Evolutionary conservation across 805 yeast genomes (phyloP), one percentile per base, ranked within the genome.

Genomic region (Wickerhamiella allomyrinae): DNA sequence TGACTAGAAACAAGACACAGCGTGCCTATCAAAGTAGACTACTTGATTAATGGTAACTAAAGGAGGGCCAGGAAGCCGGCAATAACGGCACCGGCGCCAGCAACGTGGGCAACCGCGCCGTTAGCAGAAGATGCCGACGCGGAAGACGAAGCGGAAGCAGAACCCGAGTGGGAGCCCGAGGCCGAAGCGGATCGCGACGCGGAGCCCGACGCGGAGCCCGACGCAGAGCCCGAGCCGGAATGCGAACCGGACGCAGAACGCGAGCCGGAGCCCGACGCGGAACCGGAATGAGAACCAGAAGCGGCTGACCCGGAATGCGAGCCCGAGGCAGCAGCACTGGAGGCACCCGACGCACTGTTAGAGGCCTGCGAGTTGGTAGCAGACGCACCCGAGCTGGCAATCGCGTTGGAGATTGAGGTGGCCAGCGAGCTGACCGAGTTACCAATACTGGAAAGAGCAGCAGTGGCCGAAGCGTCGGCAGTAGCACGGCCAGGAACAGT

Each of bases 41-140:
- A 27, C 8, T 22, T 22, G 24, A 7, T 9, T 25, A 25, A 15
- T 19, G 21, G 14, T n/a, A n/a, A n/a, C 36, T 42, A 50, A 15
- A 51, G 27, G 19, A 49, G 41, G 9, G 49, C 48, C 13, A 45
- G 29, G 20, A 49, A 8, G 14, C 42, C 51, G 14, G 42, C 46
- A 27, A 41, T 36, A 14, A 49, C 2, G n/a, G 48, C 52, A 27
- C 52, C 46, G 13, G 43, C 46, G 4, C 48, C 42, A 11, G 44
- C 20, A 11, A 38, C 43, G 27, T 21, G 23, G 35, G 20, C 22
- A 25, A 13, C 37, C 22, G 41, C 42, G 15, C 31, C 41, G 5
- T 27, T 37, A 5, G 46, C 40, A 25, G 39, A 7, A 23, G 36
- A n/a, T 2, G 29, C 11, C 7, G 20, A 19, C 3, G 41, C 27